Evolutionary conservation across 345 rosid species (phyloP).

Genomic region (Citrus sp.): DNA sequence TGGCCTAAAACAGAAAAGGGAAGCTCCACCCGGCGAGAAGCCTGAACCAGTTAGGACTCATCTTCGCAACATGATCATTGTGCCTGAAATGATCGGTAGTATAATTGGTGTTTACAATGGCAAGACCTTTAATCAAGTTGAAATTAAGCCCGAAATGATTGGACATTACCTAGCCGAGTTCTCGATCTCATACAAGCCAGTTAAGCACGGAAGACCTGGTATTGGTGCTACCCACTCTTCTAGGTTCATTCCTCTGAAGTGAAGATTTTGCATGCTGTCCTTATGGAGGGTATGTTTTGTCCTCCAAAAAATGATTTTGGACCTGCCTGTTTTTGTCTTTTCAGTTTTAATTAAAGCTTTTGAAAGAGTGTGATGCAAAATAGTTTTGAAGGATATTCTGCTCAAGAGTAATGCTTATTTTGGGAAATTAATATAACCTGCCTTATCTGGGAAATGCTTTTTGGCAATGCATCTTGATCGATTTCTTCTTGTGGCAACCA

Average conservation of each 20-base stretch:
- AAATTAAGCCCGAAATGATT: conserved; percentile 77
- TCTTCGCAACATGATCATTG: conserved; percentile 70
- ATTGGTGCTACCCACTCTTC: conserved; percentile 70
- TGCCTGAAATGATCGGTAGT: conserved; percentile 73
- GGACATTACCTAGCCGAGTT: conserved; percentile 60
- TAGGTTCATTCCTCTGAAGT: conserved; percentile 78
- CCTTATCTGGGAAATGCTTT: not conserved
- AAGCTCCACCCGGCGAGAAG: conserved; percentile 65
- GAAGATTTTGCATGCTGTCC: conserved; percentile 17
- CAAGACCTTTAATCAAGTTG: conserved; percentile 62
- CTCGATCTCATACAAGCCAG: conserved; percentile 56
- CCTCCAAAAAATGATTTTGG: not conserved
- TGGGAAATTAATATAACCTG: not conserved
- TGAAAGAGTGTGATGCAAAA: not conserved
- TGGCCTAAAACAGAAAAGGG: conserved; percentile 43
- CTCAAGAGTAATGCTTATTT: not conserved
- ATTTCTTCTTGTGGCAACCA: not conserved
- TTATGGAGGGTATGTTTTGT: not conserved
- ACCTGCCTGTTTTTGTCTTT: not conserved
- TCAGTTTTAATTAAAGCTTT: not conserved
- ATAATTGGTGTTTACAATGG: conserved; percentile 64
- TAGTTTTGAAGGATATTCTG: not conserved
- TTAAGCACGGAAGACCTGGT: conserved; percentile 68
- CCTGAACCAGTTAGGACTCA: conserved; percentile 68
- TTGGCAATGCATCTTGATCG: not conserved